phyloP scores from a whole-genome alignment of 2,329 filamentous ascomycete genomes.

The Drechslerella dactyloides region DNA sequence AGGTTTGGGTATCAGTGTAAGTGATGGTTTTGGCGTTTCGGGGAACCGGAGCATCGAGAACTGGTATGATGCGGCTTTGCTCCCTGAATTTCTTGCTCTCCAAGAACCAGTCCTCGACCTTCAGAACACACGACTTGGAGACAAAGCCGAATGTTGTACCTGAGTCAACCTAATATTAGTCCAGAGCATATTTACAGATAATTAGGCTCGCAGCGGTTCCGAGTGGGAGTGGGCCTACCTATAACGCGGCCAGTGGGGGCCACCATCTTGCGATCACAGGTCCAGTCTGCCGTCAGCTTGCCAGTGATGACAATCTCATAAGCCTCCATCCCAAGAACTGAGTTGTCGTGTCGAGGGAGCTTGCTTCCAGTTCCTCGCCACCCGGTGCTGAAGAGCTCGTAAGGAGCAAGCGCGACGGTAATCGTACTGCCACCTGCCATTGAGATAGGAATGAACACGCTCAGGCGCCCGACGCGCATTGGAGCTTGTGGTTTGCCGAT shows the following conservation, averaged over 20 bases:
- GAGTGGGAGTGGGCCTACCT: conserved; percentile 8
- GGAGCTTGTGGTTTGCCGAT: conserved; percentile 18
- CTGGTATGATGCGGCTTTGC: conserved; percentile 22
- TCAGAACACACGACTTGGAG: conserved; percentile 23
- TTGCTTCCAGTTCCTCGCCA: conserved; percentile 33
- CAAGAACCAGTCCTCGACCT: conserved; percentile 37
- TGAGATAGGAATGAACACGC: conserved; percentile 29
- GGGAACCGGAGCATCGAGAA: conserved; percentile 21
- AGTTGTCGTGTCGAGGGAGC: conserved; percentile 19
- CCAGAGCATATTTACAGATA: background rate
- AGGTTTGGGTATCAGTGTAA: conserved; percentile 11
- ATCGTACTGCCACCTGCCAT: conserved; percentile 23
- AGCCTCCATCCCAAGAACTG: conserved; percentile 34
- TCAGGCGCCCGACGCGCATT: conserved; percentile 36
- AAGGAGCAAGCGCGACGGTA: conserved; percentile 35
- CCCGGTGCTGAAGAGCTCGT: conserved; percentile 29
- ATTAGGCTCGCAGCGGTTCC: background rate
- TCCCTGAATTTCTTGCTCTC: conserved; percentile 16
- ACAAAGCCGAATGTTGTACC: conserved; percentile 35
- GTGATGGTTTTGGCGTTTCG: conserved; percentile 20
- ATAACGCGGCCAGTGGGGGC: conserved; percentile 20
- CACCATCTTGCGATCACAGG: conserved; percentile 7
- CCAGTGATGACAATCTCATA: conserved; percentile 27
- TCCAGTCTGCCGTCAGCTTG: conserved; percentile 14
- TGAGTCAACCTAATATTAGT: background rate